Evolutionary conservation across 2,329 filamentous ascomycete genomes (phyloP).

Genomic region (Cordyceps fumosorosea): DNA sequence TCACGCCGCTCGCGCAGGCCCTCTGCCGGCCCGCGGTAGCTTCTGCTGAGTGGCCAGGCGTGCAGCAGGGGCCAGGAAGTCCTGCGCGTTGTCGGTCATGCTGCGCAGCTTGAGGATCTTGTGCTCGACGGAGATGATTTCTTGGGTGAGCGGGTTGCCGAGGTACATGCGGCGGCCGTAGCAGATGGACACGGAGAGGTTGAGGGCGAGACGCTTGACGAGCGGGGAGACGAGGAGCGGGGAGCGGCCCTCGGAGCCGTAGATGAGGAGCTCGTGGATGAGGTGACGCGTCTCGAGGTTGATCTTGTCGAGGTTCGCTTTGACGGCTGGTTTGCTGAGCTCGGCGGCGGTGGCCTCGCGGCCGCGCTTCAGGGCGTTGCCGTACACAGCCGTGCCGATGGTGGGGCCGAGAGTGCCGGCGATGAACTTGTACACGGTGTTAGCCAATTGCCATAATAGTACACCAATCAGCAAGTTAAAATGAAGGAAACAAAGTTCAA

Average conservation of each 20-base stretch:
- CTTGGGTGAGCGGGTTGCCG: not conserved
- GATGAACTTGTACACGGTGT: not conserved
- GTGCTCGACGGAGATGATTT: constrained; percentile 7
- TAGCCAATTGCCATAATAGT: not conserved
- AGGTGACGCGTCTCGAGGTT: constrained; percentile 3
- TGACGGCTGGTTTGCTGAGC: constrained; percentile 9
- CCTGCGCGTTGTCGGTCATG: constrained; percentile 7
- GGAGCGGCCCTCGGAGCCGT: not conserved
- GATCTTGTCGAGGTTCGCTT: constrained; percentile 3
- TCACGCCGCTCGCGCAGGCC: constrained; percentile 5
- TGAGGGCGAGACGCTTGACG: not conserved
- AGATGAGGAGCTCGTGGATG: constrained; percentile 2
- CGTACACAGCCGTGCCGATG: constrained; percentile 1
- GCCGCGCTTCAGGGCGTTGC: constrained; percentile 3
- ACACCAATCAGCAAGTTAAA: no score
- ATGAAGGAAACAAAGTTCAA: no score
- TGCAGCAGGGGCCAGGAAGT: constrained; percentile 3
- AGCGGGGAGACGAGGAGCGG: constrained; percentile 2
- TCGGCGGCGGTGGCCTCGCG: constrained; percentile 1
- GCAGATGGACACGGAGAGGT: constrained; percentile 6
- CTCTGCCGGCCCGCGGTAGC: not conserved
- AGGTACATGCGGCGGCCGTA: constrained; percentile 8
- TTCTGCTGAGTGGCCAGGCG: constrained; percentile 1
- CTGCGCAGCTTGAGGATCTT: constrained; percentile 5
- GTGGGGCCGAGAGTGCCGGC: constrained; percentile 3